phyloP scores from a whole-genome alignment of 1,284 basidiomycete genomes.

The Rhodotorula sp. region DNA sequence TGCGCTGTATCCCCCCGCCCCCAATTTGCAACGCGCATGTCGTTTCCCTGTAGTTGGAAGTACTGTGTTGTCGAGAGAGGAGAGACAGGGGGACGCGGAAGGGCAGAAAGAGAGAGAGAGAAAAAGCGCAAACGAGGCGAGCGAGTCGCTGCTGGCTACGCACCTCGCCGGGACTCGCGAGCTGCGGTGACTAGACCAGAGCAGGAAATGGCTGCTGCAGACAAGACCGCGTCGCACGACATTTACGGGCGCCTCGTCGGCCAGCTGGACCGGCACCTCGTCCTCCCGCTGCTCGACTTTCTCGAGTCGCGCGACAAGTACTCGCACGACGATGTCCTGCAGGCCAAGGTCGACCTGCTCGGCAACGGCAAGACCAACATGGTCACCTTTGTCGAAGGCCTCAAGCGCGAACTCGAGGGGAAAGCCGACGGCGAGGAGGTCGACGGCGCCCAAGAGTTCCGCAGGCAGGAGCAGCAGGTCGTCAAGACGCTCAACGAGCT shows the following conservation, averaged over 20 bases:
- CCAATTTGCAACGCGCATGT: too few species aligned
- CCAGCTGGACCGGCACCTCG: constrained; percentile 87
- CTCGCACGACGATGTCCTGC: constrained; percentile 69
- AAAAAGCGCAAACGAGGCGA: too few species aligned
- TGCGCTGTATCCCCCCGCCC: too few species aligned
- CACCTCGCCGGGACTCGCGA: neutral
- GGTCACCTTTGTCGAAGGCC: constrained; percentile 68
- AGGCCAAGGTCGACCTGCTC: constrained; percentile 93
- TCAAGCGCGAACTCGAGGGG: constrained; percentile 44
- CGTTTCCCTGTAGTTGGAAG: too few species aligned
- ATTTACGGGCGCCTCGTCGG: constrained; percentile 1
- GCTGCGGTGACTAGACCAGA: neutral
- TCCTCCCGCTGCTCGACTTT: constrained; percentile 86
- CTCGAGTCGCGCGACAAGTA: constrained; percentile 73
- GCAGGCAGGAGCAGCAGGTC: constrained; percentile 75
- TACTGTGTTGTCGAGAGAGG: too few species aligned
- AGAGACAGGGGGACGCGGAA: too few species aligned
- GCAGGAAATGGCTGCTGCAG: neutral
- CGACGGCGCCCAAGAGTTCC: constrained; percentile 77
- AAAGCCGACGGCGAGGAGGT: constrained; percentile 46
- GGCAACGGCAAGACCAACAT: constrained; percentile 75
- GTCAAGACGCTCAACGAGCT: constrained; percentile 71
- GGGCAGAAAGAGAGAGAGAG: too few species aligned
- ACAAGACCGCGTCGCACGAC: constrained; percentile 6
- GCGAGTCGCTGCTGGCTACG: neutral